Percentiles rank a stretch among this genome's conserved stretches.
phyloP scores from a whole-genome alignment of 768 basidiomycete genomes.

The Hypholoma fasciculare region DNA sequence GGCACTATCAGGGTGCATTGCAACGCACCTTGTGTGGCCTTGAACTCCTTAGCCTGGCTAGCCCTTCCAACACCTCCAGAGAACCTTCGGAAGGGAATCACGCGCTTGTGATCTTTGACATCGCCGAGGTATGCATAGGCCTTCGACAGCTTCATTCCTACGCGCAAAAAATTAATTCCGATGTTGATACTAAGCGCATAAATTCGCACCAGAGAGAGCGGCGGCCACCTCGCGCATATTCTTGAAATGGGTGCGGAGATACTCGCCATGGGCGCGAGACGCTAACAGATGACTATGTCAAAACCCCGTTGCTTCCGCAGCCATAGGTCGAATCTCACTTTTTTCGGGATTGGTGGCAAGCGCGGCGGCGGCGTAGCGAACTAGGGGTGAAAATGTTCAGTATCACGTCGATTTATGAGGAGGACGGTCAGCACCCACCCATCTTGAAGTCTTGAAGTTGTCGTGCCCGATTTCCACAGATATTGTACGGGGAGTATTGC shows the following conservation, averaged over 20 bases:
- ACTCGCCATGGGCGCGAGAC: conserved; percentile 91
- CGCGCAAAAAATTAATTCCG: background rate
- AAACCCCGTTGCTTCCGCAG: background rate
- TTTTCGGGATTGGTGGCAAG: conserved; percentile 93
- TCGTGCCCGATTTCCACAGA: conserved; percentile 36
- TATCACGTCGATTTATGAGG: conserved; percentile 11
- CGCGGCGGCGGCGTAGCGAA: conserved; percentile 92
- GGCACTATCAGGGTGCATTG: background rate
- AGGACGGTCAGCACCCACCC: conserved; percentile 47
- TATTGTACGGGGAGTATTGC: conserved; percentile 15
- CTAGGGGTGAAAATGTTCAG: conserved; percentile 38
- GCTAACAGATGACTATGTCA: conserved; percentile 45
- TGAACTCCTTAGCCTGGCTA: conserved; percentile 95
- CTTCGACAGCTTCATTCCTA: conserved; percentile 91
- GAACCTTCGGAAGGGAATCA: conserved; percentile 96
- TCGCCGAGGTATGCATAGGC: conserved; percentile 93
- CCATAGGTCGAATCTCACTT: conserved; percentile 52
- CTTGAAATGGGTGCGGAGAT: conserved; percentile 99
- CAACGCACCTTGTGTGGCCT: conserved; percentile 87
- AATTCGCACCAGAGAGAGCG: conserved; percentile 75
- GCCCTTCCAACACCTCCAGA: conserved; percentile 94
- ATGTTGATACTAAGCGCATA: background rate
- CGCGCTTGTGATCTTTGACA: conserved; percentile 95
- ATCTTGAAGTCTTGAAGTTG: conserved; percentile 63
- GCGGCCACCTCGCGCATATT: conserved; percentile 99